A percentile compares a stretch with the other conserved stretches of the same genome.
These are phyloP conservation scores for Mycosarcoma maydis DNA, from an alignment of 1,284 basidiomycete genomes.

Conservation along the genomic window DNA sequence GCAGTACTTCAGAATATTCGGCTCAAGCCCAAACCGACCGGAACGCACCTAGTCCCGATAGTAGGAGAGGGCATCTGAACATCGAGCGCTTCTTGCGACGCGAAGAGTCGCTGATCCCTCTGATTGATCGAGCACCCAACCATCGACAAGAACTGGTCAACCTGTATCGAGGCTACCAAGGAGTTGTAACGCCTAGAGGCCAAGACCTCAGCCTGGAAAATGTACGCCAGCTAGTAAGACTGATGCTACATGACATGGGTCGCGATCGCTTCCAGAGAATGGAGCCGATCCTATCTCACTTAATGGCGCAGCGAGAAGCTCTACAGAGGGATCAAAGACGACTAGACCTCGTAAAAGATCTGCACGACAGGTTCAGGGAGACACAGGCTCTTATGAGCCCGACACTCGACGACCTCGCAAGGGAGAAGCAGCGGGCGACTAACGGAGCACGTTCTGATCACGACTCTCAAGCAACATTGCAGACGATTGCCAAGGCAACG, in stretches of 20 bases:
- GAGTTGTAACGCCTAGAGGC: not conserved
- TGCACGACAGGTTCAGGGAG: not conserved
- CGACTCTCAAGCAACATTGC: not conserved
- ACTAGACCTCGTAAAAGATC: not conserved
- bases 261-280: constrained; percentile 13
- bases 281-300: constrained; percentile 2
- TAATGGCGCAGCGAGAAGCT: constrained; percentile 1
- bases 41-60: no score
- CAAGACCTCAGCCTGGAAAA: not conserved
- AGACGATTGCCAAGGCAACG: not conserved
- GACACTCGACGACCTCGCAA: not conserved
- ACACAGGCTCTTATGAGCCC: constrained; percentile 3
- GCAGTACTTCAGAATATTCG: no score
- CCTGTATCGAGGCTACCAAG: constrained; percentile 1
- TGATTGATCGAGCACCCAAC: not conserved
- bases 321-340: constrained; percentile 1
- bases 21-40: no score
- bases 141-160: not conserved
- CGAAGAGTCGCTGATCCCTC: no score
- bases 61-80: no score
- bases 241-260: not conserved
- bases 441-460: not conserved
- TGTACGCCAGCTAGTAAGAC: not conserved
- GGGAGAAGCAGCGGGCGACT: not conserved
- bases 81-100: no score